A percentile compares a stretch with the other conserved stretches of the same genome.
These are phyloP conservation scores for Thecamonas trahens DNA, from an alignment of 78 protist species.

Conservation along the genomic window DNA sequence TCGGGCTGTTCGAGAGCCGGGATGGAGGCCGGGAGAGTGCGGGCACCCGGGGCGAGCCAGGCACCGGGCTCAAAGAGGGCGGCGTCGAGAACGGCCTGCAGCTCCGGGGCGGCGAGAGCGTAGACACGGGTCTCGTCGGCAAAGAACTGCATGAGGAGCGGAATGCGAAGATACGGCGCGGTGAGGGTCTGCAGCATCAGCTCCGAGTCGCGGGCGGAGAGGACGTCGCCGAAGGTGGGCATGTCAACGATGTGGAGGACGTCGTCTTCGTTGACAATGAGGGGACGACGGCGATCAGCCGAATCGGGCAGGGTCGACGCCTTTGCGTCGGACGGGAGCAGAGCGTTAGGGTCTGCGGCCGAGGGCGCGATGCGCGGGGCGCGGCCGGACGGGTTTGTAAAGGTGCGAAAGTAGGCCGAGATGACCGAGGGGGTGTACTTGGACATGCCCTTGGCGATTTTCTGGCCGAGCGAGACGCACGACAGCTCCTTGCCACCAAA, in stretches of 20 bases:
- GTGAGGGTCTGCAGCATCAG: slow-evolving; percentile 52
- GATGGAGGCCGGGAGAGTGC: not conserved
- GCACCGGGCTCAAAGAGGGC: slow-evolving; percentile 42
- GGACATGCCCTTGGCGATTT: no score
- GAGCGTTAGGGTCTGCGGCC: not conserved
- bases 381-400: no score
- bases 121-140: slow-evolving; percentile 4
- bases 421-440: no score
- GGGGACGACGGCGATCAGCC: not conserved
- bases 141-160: slow-evolving; percentile 39
- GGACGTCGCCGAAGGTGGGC: slow-evolving; percentile 34
- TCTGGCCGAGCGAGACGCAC: no score
- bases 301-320: no score
- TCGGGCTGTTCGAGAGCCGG: no score
- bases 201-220: slow-evolving; percentile 49
- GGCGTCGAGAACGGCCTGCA: slow-evolving; percentile 23
- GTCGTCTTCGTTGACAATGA: slow-evolving; percentile 38
- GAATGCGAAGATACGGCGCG: slow-evolving; percentile 41
- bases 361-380: no score
- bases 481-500: not conserved
- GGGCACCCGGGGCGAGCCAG: not conserved
- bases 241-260: slow-evolving; percentile 35
- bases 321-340: no score
- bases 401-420: not conserved
- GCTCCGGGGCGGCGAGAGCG: slow-evolving; percentile 4